phyloP scores from a whole-genome alignment of 345 rosid genomes.

The Noccaea caerulescens region DNA sequence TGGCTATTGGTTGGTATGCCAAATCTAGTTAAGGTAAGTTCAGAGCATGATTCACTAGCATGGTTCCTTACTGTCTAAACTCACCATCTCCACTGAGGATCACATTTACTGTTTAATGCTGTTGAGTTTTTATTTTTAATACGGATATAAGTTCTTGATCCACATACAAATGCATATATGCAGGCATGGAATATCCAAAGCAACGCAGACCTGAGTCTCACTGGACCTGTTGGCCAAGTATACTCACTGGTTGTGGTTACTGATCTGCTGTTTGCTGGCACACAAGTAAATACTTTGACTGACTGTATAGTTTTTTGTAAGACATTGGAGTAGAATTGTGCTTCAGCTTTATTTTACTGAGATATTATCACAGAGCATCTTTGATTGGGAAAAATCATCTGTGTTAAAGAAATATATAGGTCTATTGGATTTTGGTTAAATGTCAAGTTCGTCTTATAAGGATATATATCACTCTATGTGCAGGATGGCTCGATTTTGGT shows the following conservation, averaged over 20 bases:
- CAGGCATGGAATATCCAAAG: conserved; percentile 90
- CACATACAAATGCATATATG: background rate
- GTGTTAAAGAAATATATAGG: background rate
- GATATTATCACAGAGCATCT: conserved; percentile 5
- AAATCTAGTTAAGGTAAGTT: conserved; percentile 78
- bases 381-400: conserved; percentile 1
- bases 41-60: conserved; percentile 10
- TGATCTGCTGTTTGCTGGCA: conserved; percentile 84
- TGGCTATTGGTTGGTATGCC: conserved; percentile 94
- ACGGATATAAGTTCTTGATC: background rate
- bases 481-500: conserved; percentile 89
- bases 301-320: background rate
- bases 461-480: conserved; percentile 29
- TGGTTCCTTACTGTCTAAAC: conserved; percentile 12
- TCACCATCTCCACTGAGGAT: background rate
- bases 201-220: conserved; percentile 67
- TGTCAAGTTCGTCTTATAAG: conserved; percentile 12
- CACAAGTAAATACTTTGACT: conserved; percentile 62
- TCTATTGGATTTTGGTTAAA: conserved; percentile 3
- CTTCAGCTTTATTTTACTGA: conserved; percentile 1
- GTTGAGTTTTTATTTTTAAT: conserved; percentile 12
- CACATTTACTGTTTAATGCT: background rate
- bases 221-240: conserved; percentile 94
- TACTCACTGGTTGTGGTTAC: conserved; percentile 81
- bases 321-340: background rate